phyloP scores from a whole-genome alignment of 371 early-diverging fungal species.

The Thermomucor indicae-seudaticae region DNA sequence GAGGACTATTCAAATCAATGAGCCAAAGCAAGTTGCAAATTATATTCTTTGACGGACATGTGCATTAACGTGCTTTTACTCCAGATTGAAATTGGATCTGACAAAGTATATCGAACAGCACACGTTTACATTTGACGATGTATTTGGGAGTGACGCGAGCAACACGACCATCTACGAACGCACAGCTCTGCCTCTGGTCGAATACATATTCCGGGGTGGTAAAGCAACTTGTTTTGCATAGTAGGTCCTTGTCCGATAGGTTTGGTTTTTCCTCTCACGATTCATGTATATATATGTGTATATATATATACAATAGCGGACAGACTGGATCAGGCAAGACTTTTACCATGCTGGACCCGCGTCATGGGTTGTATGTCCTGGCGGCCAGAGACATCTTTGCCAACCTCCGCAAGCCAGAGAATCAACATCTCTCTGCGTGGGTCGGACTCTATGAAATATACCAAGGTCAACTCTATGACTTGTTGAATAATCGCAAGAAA shows the following conservation, averaged over 20 bases:
- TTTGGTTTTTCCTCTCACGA: background rate
- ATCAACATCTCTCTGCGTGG: slow-evolving; percentile 71
- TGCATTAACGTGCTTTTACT: background rate
- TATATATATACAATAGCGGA: slow-evolving; percentile 53
- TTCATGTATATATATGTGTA: background rate
- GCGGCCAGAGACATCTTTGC: slow-evolving; percentile 91
- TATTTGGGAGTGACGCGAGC: slow-evolving; percentile 76
- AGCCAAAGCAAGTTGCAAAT: slow-evolving; percentile 71
- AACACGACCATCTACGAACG: slow-evolving; percentile 87
- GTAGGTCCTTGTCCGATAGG: slow-evolving; percentile 32
- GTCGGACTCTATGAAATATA: slow-evolving; percentile 97
- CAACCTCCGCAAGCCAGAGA: slow-evolving; percentile 66
- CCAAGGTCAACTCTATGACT: slow-evolving; percentile 93
- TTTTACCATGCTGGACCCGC: slow-evolving; percentile 94
- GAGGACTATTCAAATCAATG: slow-evolving; percentile 76
- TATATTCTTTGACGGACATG: background rate
- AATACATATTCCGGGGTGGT: slow-evolving; percentile 92
- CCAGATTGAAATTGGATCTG: slow-evolving; percentile 86
- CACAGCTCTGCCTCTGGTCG: slow-evolving; percentile 92
- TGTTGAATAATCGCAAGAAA: slow-evolving; percentile 86
- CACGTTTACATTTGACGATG: slow-evolving; percentile 94
- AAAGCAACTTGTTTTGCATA: slow-evolving; percentile 99
- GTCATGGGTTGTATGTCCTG: slow-evolving; percentile 83
- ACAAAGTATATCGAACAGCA: slow-evolving; percentile 94
- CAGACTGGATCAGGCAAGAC: slow-evolving; percentile 98